Conservation (phyloP, 306 rosid species). For the Gastrolobium bilobum region DNA sequence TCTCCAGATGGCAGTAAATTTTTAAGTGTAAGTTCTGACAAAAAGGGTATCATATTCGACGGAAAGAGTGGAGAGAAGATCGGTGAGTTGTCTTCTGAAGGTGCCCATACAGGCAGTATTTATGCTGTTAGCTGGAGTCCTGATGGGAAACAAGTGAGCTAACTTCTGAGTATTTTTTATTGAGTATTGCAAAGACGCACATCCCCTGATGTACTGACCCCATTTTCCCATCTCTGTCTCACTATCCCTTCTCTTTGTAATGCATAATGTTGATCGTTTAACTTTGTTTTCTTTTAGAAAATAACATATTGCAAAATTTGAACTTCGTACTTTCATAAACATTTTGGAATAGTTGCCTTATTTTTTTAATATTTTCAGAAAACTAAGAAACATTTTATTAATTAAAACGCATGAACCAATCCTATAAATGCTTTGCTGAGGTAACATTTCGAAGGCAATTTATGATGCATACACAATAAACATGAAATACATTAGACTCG, state of each 20-base stretch:
- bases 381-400: constrained; percentile 14
- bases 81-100: constrained; percentile 89
- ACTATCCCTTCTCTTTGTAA: neutral
- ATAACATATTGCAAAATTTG: constrained; percentile 9
- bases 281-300: constrained; percentile 31
- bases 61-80: constrained; percentile 88
- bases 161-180: constrained; percentile 3
- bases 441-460: constrained; percentile 18
- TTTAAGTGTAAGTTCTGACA: constrained; percentile 88
- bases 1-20: constrained; percentile 96
- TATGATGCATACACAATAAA: constrained; percentile 6
- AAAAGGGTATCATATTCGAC: constrained; percentile 83
- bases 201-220: constrained; percentile 14
- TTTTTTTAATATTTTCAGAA: neutral
- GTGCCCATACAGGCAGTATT: constrained; percentile 92
- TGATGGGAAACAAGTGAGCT: constrained; percentile 87
- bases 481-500: neutral
- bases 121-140: constrained; percentile 98
- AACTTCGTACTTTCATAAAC: constrained; percentile 3
- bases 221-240: constrained; percentile 7
- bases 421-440: constrained; percentile 9
- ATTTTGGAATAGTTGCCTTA: constrained; percentile 11
- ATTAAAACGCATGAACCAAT: neutral
- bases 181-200: neutral
- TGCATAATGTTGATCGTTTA: constrained; percentile 23